A percentile compares a stretch with the other conserved stretches of the same genome.
These are phyloP conservation scores for Vitis riparia DNA, from an alignment of 164 flowering plant genomes.

Conservation along the genomic window DNA sequence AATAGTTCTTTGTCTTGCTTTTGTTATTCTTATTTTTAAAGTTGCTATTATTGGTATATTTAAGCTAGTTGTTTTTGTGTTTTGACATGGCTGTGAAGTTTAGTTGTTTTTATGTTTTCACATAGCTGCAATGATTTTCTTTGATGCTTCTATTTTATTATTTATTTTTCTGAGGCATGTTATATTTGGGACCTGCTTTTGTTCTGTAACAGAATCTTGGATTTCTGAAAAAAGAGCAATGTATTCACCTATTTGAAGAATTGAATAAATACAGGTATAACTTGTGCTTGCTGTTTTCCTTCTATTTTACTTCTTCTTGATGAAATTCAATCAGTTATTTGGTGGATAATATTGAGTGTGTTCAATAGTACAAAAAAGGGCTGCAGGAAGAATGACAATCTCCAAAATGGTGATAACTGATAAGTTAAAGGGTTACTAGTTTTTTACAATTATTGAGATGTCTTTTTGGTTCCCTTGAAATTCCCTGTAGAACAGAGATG, in stretches of 20 bases:
- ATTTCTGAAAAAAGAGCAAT: constrained; percentile 66
- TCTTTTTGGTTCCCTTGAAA: too few relatives aligned
- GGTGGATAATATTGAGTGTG: too few relatives aligned
- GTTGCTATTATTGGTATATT: neutral
- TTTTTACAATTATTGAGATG: too few relatives aligned
- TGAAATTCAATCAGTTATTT: neutral
- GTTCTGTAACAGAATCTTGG: constrained; percentile 47
- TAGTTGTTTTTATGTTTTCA: neutral
- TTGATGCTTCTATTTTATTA: neutral
- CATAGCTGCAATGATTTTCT: neutral
- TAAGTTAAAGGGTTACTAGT: too few relatives aligned
- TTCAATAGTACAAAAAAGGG: too few relatives aligned
- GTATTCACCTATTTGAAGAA: constrained; percentile 70
- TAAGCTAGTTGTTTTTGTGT: neutral
- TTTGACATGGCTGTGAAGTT: neutral
- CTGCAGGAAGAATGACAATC: too few relatives aligned
- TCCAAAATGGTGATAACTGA: too few relatives aligned
- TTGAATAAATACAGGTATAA: constrained; percentile 79
- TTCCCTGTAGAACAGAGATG: too few relatives aligned
- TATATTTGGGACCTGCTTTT: neutral
- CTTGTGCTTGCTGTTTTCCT: neutral
- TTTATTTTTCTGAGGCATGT: neutral
- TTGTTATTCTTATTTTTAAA: too few relatives aligned
- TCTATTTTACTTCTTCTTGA: neutral
- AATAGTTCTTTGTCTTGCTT: too few relatives aligned